phyloP scores from a whole-genome alignment of 2,329 filamentous ascomycete genomes.

The Fusarium caatingaense region DNA sequence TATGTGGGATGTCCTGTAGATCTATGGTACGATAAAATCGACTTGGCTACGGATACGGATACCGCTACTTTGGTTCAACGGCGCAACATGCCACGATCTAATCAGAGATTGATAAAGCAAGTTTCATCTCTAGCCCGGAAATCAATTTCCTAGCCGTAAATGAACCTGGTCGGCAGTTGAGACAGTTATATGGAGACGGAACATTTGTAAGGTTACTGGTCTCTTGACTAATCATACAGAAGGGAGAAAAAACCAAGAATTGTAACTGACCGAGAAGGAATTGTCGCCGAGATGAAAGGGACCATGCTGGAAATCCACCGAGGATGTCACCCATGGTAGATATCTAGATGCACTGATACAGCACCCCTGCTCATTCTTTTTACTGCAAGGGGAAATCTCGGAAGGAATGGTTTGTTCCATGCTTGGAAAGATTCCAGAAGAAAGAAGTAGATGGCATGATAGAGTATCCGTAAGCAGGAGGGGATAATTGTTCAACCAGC shows the following conservation, averaged over 20 bases:
- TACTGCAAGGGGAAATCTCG: not conserved
- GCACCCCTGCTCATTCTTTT: not conserved
- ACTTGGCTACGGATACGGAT: not conserved
- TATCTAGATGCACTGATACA: slow-evolving; percentile 9
- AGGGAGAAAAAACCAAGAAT: slow-evolving; percentile 1
- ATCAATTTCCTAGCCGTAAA: slow-evolving; percentile 12
- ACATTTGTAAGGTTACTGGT: not conserved
- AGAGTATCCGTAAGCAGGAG: not conserved
- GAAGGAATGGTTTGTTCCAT: slow-evolving; percentile 8
- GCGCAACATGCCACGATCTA: not conserved
- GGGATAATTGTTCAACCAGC: not conserved
- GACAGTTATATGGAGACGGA: slow-evolving; percentile 1
- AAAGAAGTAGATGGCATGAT: not conserved
- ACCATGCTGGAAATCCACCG: slow-evolving; percentile 4
- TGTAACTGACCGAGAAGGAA: slow-evolving; percentile 6
- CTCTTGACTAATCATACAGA: not conserved
- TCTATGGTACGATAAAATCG: not conserved
- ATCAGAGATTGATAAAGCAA: slow-evolving; percentile 24
- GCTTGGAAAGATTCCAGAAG: slow-evolving; percentile 24
- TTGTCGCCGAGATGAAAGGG: slow-evolving; percentile 28
- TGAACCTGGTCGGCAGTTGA: slow-evolving; percentile 9
- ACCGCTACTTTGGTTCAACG: not conserved
- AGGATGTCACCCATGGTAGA: not conserved
- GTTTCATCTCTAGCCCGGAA: slow-evolving; percentile 21
- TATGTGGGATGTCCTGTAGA: not conserved